Conservation (phyloP, 495 filamentous ascomycete genomes). For the Aspergillus coremiiformis region DNA sequence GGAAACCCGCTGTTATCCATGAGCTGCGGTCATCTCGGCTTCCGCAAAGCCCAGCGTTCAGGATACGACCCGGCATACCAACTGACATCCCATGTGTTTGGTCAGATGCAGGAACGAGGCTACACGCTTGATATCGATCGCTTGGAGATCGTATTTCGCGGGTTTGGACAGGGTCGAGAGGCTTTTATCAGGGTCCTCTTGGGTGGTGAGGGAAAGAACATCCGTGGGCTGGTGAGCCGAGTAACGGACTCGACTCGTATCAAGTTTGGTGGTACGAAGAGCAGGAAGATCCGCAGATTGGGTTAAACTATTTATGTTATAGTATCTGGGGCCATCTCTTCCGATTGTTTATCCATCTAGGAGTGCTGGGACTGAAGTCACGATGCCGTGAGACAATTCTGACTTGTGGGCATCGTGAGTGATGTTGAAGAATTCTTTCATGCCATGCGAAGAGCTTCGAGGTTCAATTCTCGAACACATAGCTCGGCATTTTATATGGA, state of each 20-base stretch:
- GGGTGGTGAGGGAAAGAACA: slow-evolving; percentile 67
- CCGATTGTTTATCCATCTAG: neutral
- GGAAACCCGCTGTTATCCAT: slow-evolving; percentile 67
- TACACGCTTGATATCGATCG: slow-evolving; percentile 47
- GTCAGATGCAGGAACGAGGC: slow-evolving; percentile 68
- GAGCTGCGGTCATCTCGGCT: slow-evolving; percentile 76
- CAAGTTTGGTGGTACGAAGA: slow-evolving; percentile 94
- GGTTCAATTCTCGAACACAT: neutral
- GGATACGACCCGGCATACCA: slow-evolving; percentile 93
- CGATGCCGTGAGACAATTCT: neutral
- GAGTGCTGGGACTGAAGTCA: neutral
- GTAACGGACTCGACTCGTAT: slow-evolving; percentile 79
- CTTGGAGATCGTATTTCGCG: slow-evolving; percentile 71
- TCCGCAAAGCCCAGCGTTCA: slow-evolving; percentile 68
- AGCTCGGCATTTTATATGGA: neutral
- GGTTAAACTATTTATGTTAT: slow-evolving; percentile 38
- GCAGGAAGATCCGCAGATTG: slow-evolving; percentile 71
- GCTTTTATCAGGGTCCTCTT: slow-evolving; percentile 83
- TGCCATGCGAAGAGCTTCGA: neutral
- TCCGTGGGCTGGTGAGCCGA: slow-evolving; percentile 62
- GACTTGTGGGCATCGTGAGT: neutral
- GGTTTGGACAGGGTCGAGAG: slow-evolving; percentile 78
- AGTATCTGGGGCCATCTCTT: neutral
- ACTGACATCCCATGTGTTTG: slow-evolving; percentile 68
- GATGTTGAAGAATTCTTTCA: neutral